Evolutionary conservation across 23 red algal genomes (phyloP).

Genomic region (Gracilaria domingensis): DNA sequence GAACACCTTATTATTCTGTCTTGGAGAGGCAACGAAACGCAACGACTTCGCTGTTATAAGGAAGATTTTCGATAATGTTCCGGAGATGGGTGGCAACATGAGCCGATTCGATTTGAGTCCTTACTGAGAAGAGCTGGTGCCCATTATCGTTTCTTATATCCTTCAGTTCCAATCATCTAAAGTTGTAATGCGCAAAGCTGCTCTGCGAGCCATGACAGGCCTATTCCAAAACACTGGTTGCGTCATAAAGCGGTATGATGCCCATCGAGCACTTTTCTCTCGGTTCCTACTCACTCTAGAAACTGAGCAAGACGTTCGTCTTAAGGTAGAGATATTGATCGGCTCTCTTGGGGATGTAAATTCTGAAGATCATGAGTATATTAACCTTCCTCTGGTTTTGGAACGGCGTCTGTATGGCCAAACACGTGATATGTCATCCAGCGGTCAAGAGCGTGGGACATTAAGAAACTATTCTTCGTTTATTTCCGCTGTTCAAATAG

Average conservation of each 20-base stretch:
- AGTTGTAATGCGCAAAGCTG: constrained; percentile 63
- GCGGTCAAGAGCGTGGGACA: constrained; percentile 42
- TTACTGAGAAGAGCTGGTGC: constrained; percentile 71
- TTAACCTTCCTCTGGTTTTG: constrained; percentile 45
- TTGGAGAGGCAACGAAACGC: constrained; percentile 57
- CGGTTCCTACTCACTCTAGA: constrained; percentile 71
- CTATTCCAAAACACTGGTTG: constrained; percentile 81
- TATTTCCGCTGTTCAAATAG: constrained; percentile 16
- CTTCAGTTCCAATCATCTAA: constrained; percentile 77
- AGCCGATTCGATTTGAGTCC: constrained; percentile 75
- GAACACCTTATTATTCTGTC: constrained; percentile 58
- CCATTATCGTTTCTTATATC: constrained; percentile 73
- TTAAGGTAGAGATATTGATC: constrained; percentile 78
- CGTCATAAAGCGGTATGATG: constrained; percentile 84
- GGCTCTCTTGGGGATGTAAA: constrained; percentile 92
- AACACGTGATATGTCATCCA: not conserved
- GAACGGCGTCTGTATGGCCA: constrained; percentile 18
- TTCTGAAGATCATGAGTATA: constrained; percentile 85
- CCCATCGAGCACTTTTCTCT: constrained; percentile 73
- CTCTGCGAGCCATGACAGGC: constrained; percentile 70
- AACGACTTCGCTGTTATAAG: constrained; percentile 60
- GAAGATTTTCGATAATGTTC: constrained; percentile 64
- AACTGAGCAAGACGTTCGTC: constrained; percentile 75
- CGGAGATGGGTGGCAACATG: constrained; percentile 75
- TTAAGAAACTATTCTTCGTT: constrained; percentile 20